These are phyloP conservation scores for Sequoiadendron giganteum DNA, from an alignment of 75 land plant genomes.

Conservation along the genomic window DNA sequence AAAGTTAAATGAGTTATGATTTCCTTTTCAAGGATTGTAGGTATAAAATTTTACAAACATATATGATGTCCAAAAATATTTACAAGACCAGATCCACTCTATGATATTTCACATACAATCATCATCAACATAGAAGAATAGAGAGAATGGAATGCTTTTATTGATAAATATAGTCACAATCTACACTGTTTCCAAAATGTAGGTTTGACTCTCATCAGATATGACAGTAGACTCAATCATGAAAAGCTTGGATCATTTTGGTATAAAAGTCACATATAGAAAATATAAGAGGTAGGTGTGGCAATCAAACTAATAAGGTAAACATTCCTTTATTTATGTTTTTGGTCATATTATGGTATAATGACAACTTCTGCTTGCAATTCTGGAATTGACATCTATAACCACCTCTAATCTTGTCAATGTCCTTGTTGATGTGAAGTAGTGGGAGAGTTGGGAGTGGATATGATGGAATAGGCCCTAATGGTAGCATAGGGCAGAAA, in stretches of 20 bases:
- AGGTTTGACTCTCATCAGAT: background rate
- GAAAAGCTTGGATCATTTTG: background rate
- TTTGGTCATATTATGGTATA: too few species aligned
- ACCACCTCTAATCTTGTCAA: background rate
- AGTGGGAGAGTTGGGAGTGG: background rate
- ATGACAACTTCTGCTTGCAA: background rate
- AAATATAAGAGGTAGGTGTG: background rate
- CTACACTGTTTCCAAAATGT: background rate
- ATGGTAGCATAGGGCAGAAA: background rate
- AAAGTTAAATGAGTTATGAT: background rate
- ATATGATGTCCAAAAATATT: background rate
- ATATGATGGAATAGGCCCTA: background rate
- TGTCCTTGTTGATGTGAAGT: background rate
- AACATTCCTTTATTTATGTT: background rate
- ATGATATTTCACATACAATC: background rate
- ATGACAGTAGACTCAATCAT: background rate
- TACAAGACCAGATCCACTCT: background rate
- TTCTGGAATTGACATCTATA: background rate
- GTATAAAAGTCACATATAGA: background rate
- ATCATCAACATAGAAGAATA: background rate
- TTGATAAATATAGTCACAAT: background rate
- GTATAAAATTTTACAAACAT: background rate
- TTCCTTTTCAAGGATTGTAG: background rate
- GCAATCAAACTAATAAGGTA: background rate
- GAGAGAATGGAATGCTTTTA: background rate